Evolutionary conservation across 176 grass and related monocot species (phyloP), one percentile per base, ranked within the genome.

Genomic region (Rhynchospora tenuis): DNA sequence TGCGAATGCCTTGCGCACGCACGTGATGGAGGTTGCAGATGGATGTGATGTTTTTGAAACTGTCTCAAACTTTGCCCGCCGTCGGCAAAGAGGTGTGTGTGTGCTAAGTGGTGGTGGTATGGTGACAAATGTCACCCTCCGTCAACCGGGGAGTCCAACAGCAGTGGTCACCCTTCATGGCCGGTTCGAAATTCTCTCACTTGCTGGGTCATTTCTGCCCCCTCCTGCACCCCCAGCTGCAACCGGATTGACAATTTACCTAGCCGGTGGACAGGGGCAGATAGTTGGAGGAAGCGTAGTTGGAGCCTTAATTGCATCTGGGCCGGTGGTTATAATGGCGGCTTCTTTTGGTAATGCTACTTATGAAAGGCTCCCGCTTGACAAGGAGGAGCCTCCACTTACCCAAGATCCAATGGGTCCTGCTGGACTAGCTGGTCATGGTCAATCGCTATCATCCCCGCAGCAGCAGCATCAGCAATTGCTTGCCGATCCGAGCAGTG

Each of bases 111-210:
- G 93, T 14, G 60, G 83, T 0, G 93, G 93, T 74, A 95, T 86
- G 56, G 93, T 95, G 7, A 84, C 83, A 33, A 95, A 95, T 84
- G 87, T 95, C 67, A 93, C 88, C 14, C 90, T 95, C 24, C 74
- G 93, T 23, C 90, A 95, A 82, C 93, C 93, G 0, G 90, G 88
- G 0, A 87, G 90, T 4, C 84, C 91, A 51, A 84, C 88, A 2
- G 89, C 91, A 0, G 93, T 91, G 50, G 89, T 97, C 48, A 82
- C 87, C 0, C 91, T 97, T 52, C 93, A 97, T 16, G 93, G 93
- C 44, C 80, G 91, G 11, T 97, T 97, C 29, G 93, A 97, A 88
- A 97, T 97, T 75, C 87, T 97, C 70, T 97, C 93, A 20, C 93
- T 93, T 38, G 92, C 93, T 1, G 93, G 93, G 4, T 97, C 93